These are phyloP conservation scores for Boletellus ananiceps DNA, from an alignment of 768 basidiomycete species.

Conservation along the genomic window DNA sequence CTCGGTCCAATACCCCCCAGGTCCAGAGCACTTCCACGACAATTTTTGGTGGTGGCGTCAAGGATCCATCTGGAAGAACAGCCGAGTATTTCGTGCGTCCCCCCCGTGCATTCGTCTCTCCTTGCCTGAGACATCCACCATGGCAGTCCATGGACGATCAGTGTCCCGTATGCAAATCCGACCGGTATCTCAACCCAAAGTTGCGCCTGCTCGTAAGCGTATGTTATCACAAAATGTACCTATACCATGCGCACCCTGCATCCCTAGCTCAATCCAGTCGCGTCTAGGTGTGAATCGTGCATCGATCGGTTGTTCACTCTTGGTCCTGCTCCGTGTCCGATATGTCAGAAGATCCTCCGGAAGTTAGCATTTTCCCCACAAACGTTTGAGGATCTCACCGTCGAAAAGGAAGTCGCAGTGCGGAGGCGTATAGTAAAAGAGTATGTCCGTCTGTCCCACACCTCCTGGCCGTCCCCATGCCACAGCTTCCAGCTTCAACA, in stretches of 20 bases:
- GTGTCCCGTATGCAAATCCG: conserved; percentile 96
- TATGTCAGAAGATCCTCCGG: conserved; percentile 80
- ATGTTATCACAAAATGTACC: conserved; percentile 97
- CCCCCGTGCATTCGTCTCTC: background rate
- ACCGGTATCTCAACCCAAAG: conserved; percentile 93
- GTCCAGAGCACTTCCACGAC: conserved; percentile 70
- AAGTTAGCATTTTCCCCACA: conserved; percentile 95
- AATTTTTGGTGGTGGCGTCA: conserved; percentile 78
- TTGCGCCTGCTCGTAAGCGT: conserved; percentile 89
- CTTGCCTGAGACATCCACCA: conserved; percentile 7
- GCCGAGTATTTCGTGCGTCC: conserved; percentile 72
- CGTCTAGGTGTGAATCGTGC: conserved; percentile 92
- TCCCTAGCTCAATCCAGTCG: conserved; percentile 7
- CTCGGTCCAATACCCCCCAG: conserved; percentile 63
- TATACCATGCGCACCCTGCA: conserved; percentile 2
- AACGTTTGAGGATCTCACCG: conserved; percentile 87
- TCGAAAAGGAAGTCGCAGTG: conserved; percentile 93
- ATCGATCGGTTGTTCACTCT: conserved; percentile 95
- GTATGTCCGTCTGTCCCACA: conserved; percentile 39
- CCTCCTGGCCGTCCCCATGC: background rate
- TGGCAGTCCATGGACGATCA: conserved; percentile 82
- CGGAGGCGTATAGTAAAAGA: conserved; percentile 85
- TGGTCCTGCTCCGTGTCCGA: conserved; percentile 93
- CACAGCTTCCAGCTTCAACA: conserved; percentile 73
- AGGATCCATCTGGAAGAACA: conserved; percentile 79